Evolutionary conservation across 2,329 filamentous ascomycete genomes (phyloP), one percentile per base, ranked within the genome.

Genomic region (Cladosporium austrohemisphaericum): DNA sequence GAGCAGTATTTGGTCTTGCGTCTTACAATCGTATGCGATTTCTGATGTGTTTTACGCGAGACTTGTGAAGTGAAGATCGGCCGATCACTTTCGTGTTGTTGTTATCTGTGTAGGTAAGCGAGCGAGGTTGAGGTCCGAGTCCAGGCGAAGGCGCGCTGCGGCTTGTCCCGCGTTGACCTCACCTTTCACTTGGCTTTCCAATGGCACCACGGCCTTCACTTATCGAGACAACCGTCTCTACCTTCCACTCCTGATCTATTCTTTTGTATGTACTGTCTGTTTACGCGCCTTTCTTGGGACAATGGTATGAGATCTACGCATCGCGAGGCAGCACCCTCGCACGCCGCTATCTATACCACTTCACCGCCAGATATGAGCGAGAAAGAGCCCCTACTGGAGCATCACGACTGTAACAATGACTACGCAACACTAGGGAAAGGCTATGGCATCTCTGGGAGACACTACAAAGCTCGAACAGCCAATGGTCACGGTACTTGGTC

Each of bases 301-400:
- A 11, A 47, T 47, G 33, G 37, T 20, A 38, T 47, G 25, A 47
- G 25, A 31, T 14, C 19, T 14, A 25, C 22, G 25, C 23, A 31
- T 20, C n/a, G 36, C 33, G 44, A 31, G 11, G 33, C 23, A 20
- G 18, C 18, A 20, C 25, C 23, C 5, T 25, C 23, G 44, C 44
- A 25, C 29, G 14, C 44, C 31, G 5, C n/a, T n/a, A 28, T 38
- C 16, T 14, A 25, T 13, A 11, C 2, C 36, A 38, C 14, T 25
- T 5, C 18, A 37, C 18, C 5, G 26, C 29, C n/a, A 45, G 41
- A 28, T 7, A 47, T 47, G 44, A 38, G n/a, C 33, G 44, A 47
- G 33, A 47, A 47, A n/a, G 23, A 38, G 33, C 44, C 25, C 23
- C 18, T 47, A 14, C 32, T 47, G 32, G 33, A 25, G 20, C 29